phyloP scores from a whole-genome alignment of 2,329 filamentous ascomycete genomes.

The Penicillium sp. region DNA sequence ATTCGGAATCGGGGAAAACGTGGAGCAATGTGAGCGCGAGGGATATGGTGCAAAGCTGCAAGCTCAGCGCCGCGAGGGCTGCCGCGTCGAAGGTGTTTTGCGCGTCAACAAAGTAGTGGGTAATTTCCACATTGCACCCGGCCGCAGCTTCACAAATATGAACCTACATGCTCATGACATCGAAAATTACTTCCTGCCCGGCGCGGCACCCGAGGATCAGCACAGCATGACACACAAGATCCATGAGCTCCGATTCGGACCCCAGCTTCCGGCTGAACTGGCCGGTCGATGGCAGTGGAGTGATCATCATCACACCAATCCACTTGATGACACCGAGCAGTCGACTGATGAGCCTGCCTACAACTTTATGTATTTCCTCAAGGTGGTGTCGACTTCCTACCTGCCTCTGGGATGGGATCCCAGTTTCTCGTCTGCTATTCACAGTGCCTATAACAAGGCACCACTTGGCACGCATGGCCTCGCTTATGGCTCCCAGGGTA shows the following conservation, averaged over 20 bases:
- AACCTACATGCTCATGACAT: slow-evolving; percentile 98
- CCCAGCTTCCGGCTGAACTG: slow-evolving; percentile 72
- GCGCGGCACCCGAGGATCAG: slow-evolving; percentile 52
- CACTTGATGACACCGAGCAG: slow-evolving; percentile 75
- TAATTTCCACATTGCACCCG: slow-evolving; percentile 97
- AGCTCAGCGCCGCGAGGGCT: slow-evolving; percentile 83
- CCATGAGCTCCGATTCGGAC: slow-evolving; percentile 86
- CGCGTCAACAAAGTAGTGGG: slow-evolving; percentile 98
- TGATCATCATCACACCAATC: slow-evolving; percentile 79
- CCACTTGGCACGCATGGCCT: slow-evolving; percentile 65
- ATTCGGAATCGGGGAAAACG: slow-evolving; percentile 83
- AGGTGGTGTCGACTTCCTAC: slow-evolving; percentile 95
- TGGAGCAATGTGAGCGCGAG: slow-evolving; percentile 92
- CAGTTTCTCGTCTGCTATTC: slow-evolving; percentile 40
- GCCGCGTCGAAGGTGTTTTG: slow-evolving; percentile 83
- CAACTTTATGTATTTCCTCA: slow-evolving; percentile 99
- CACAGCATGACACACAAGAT: slow-evolving; percentile 89
- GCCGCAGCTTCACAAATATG: slow-evolving; percentile 89
- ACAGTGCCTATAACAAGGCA: slow-evolving; percentile 46
- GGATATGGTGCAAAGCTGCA: slow-evolving; percentile 88
- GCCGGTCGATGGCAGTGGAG: slow-evolving; percentile 64
- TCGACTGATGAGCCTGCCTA: slow-evolving; percentile 72
- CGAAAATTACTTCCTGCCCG: slow-evolving; percentile 81
- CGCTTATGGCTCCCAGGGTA: slow-evolving; percentile 62
- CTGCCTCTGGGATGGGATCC: slow-evolving; percentile 84